phyloP scores from a whole-genome alignment of 2,329 filamentous ascomycete species.

The Calycina herbarum region DNA sequence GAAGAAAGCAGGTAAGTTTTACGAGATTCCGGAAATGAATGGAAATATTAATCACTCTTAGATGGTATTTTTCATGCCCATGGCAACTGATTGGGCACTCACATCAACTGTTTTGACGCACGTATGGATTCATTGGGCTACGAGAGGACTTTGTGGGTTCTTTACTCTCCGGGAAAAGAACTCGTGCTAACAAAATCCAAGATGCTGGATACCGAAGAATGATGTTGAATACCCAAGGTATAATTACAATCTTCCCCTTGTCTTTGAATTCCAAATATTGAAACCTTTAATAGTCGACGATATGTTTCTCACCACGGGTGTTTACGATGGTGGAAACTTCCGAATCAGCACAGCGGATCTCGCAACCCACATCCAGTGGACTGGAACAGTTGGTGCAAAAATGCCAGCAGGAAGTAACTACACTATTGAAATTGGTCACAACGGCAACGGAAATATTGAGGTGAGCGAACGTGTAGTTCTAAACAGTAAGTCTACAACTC shows the following conservation, averaged over 20 bases:
- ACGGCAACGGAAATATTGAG: constrained; percentile 51
- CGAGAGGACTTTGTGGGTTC: constrained; percentile 24
- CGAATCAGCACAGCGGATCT: constrained; percentile 49
- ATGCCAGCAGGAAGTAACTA: constrained; percentile 50
- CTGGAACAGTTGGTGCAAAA: constrained; percentile 42
- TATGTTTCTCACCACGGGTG: constrained; percentile 52
- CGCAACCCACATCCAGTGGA: constrained; percentile 45
- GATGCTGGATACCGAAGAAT: constrained; percentile 22
- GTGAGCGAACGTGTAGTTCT: constrained; percentile 1
- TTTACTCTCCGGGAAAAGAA: neutral
- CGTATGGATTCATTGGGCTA: constrained; percentile 28
- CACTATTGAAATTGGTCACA: constrained; percentile 54
- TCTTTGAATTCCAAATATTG: neutral
- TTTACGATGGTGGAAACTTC: constrained; percentile 48
- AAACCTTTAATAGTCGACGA: constrained; percentile 48
- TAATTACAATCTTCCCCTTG: neutral
- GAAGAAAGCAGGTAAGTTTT: constrained; percentile 52
- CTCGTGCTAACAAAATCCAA: constrained; percentile 9
- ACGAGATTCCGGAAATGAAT: neutral
- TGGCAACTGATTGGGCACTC: constrained; percentile 44
- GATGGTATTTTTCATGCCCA: constrained; percentile 60
- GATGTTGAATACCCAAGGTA: constrained; percentile 27
- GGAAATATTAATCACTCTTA: constrained; percentile 8
- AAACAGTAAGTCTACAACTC: neutral
- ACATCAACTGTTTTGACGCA: constrained; percentile 25